Conservation (phyloP, 768 basidiomycete genomes). For the Tulasnella sp. region DNA sequence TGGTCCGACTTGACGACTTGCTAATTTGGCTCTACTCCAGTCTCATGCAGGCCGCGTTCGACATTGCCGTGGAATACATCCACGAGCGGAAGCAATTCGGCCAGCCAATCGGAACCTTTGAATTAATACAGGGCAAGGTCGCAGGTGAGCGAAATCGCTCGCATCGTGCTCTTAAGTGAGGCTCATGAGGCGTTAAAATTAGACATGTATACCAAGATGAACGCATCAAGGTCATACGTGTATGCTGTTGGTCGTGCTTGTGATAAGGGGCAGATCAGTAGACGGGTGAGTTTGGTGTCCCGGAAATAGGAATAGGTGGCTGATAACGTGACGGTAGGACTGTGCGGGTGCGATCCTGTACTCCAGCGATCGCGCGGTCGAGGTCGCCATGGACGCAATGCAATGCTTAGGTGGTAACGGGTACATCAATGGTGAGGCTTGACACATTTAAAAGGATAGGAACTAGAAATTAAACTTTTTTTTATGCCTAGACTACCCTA, state of each 20-base stretch:
- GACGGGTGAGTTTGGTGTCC: constrained; percentile 48
- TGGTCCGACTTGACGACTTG: not conserved
- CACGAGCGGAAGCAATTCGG: constrained; percentile 91
- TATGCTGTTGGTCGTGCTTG: constrained; percentile 89
- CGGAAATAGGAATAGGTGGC: not conserved
- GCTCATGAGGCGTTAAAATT: constrained; percentile 43
- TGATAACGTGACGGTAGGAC: constrained; percentile 40
- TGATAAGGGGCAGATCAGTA: constrained; percentile 65
- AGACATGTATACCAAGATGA: constrained; percentile 92
- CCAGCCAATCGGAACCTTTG: constrained; percentile 77
- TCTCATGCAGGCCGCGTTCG: constrained; percentile 89
- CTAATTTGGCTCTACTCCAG: constrained; percentile 26
- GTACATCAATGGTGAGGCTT: constrained; percentile 78
- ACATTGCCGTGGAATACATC: constrained; percentile 77
- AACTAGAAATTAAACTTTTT: not conserved
- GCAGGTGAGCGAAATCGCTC: constrained; percentile 7
- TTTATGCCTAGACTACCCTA: constrained; percentile 60
- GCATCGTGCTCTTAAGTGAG: constrained; percentile 22
- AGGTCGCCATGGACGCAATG: constrained; percentile 84
- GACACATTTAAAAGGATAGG: not conserved
- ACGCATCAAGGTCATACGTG: constrained; percentile 79
- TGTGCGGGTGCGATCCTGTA: constrained; percentile 93
- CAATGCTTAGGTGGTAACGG: constrained; percentile 93
- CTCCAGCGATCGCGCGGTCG: constrained; percentile 83
- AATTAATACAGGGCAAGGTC: constrained; percentile 64